Evolutionary conservation across 208 protist species (phyloP).

Genomic region (Leishmania martiniquensis): DNA sequence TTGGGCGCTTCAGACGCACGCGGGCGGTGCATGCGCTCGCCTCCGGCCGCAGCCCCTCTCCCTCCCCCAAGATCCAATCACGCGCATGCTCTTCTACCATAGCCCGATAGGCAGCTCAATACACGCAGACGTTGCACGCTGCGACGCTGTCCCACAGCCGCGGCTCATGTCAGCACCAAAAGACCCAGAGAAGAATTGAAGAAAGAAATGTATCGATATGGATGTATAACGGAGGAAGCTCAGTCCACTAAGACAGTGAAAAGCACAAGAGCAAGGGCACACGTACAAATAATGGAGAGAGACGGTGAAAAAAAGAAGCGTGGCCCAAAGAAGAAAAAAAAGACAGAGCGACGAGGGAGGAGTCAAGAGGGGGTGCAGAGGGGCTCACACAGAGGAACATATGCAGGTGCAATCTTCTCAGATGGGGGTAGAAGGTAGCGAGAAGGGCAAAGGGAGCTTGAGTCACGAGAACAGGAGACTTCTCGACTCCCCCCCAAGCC

Average conservation of each 20-base stretch:
- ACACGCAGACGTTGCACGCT: neutral
- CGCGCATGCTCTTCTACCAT: neutral
- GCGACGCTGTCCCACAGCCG: neutral
- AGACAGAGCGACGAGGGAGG: neutral
- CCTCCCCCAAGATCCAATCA: neutral
- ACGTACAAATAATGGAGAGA: neutral
- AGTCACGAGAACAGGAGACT: neutral
- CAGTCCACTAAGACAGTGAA: neutral
- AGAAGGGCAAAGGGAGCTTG: neutral
- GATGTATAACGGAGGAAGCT: neutral
- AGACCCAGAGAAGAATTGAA: neutral
- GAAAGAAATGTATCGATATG: neutral
- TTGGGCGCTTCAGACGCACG: neutral
- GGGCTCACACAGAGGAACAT: neutral
- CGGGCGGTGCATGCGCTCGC: neutral
- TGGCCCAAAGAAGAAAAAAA: neutral
- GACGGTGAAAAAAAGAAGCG: neutral
- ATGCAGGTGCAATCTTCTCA: neutral
- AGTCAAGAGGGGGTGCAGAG: neutral
- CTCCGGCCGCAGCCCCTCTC: neutral
- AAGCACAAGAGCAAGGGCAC: neutral
- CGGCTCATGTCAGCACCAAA: neutral
- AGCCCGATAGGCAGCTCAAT: neutral
- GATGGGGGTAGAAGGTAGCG: neutral
- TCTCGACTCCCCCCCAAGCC: too few relatives aligned